These are phyloP conservation scores for Fagopyrum tataricum DNA, from an alignment of 148 eudicot species.

Conservation along the genomic window DNA sequence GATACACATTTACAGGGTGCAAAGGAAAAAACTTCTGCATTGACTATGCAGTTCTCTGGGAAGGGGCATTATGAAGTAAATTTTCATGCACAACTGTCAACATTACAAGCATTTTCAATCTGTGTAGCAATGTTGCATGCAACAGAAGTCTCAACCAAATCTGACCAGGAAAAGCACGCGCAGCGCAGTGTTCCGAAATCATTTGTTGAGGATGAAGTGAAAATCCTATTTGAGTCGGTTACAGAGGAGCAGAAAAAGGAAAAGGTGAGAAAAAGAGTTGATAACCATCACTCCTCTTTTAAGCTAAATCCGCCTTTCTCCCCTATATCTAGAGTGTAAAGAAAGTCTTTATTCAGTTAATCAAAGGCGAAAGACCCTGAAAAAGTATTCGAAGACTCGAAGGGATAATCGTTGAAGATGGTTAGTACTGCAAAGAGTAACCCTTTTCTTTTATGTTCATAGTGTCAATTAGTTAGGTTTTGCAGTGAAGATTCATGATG, in stretches of 20 bases:
- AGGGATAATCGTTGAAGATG: no score
- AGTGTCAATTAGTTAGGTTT: neutral
- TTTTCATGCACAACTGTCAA: constrained; percentile 9
- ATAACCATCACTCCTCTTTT: constrained; percentile 9
- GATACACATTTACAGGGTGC: neutral
- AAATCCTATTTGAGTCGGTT: constrained; percentile 2
- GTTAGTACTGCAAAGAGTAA: no score
- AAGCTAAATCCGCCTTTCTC: constrained; percentile 9
- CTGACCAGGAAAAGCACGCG: neutral
- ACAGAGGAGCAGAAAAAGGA: neutral
- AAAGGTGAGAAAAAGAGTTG: constrained; percentile 5
- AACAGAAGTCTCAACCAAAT: constrained; percentile 1
- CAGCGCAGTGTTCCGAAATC: neutral
- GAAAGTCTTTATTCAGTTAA: neutral
- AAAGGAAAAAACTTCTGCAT: constrained; percentile 7
- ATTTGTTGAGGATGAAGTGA: constrained; percentile 11
- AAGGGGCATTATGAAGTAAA: constrained; percentile 6
- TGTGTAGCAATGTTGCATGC: constrained; percentile 12
- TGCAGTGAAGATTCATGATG: neutral
- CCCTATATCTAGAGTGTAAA: constrained; percentile 13
- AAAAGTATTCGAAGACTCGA: neutral
- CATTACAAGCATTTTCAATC: constrained; percentile 9
- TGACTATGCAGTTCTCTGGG: neutral
- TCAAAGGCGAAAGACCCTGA: neutral
- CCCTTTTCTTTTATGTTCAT: neutral